Percentiles rank a stretch among this genome's conserved stretches.
Conservation (phyloP, 176 grass and related monocot species). For the Elaeis guineensis region DNA sequence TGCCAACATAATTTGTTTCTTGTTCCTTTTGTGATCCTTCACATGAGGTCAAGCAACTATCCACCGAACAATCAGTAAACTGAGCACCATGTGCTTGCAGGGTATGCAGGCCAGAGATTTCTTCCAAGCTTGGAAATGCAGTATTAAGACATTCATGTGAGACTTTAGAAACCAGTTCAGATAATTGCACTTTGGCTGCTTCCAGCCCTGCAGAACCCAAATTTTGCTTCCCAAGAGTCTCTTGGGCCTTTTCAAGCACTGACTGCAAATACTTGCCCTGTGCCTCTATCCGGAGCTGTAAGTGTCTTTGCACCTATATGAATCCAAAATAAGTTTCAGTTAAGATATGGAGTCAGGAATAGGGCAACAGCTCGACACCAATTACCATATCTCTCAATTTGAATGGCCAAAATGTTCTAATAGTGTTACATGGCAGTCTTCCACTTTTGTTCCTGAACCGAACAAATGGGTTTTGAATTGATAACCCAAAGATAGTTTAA, state of each 20-base stretch:
- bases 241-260: not conserved
- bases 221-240: not conserved
- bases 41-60: not conserved
- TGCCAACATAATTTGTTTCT: not conserved
- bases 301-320: conserved; percentile 7
- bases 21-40: not conserved
- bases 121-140: not conserved
- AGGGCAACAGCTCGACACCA: too few species aligned
- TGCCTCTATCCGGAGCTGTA: conserved; percentile 1
- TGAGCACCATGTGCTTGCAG: not conserved
- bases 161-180: not conserved
- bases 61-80: not conserved
- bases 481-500: too few species aligned
- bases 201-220: not conserved
- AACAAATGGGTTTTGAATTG: too few species aligned
- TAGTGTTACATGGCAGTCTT: too few species aligned
- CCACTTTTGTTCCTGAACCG: too few species aligned
- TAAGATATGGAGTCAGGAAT: not conserved
- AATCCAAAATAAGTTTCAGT: conserved; percentile 1
- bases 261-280: not conserved
- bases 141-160: not conserved
- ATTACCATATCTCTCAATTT: too few species aligned
- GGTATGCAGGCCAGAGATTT: not conserved
- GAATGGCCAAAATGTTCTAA: too few species aligned
- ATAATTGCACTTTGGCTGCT: conserved; percentile 2